Conservation (phyloP, 2,329 filamentous ascomycete genomes). For the Neofusicoccum kwambonambiense region DNA sequence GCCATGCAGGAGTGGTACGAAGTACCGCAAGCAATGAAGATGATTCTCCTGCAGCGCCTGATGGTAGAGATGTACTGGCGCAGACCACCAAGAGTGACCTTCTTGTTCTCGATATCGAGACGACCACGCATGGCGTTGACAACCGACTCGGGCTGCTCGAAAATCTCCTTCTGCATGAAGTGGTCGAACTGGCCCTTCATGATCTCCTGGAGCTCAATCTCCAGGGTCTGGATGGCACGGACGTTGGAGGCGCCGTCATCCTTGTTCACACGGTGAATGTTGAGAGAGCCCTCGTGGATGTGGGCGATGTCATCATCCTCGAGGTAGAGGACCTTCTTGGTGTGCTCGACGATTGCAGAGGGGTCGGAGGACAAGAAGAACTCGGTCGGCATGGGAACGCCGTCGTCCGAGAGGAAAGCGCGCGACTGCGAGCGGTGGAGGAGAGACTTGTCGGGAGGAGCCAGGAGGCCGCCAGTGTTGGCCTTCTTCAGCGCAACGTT, state of each 20-base stretch:
- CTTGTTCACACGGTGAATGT: conserved; percentile 98
- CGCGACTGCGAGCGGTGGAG: conserved; percentile 98
- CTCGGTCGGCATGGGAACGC: conserved; percentile 94
- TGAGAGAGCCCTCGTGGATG: conserved; percentile 97
- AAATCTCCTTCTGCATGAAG: conserved; percentile 99
- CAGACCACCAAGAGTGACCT: conserved; percentile 90
- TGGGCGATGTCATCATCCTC: conserved; percentile 99
- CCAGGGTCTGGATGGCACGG: conserved; percentile 95
- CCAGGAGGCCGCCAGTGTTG: conserved; percentile 56
- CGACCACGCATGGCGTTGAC: conserved; percentile 99
- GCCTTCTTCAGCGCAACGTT: conserved; percentile 93
- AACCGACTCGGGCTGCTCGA: conserved; percentile 98
- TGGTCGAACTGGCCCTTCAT: conserved; percentile 99
- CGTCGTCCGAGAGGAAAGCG: conserved; percentile 98
- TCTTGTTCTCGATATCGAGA: conserved; percentile 89
- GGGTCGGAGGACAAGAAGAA: conserved; percentile 99
- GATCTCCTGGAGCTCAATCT: conserved; percentile 99
- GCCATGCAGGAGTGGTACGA: conserved; percentile 99
- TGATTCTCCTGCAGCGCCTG: conserved; percentile 92
- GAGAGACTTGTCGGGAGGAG: conserved; percentile 94
- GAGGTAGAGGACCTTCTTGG: conserved; percentile 99
- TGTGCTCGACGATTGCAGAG: conserved; percentile 98
- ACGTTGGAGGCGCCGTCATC: conserved; percentile 95
- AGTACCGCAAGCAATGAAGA: conserved; percentile 98
- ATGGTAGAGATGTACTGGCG: conserved; percentile 96